phyloP scores from a whole-genome alignment of 192 early-diverging fungal species.

The Coemansia pectinata region DNA sequence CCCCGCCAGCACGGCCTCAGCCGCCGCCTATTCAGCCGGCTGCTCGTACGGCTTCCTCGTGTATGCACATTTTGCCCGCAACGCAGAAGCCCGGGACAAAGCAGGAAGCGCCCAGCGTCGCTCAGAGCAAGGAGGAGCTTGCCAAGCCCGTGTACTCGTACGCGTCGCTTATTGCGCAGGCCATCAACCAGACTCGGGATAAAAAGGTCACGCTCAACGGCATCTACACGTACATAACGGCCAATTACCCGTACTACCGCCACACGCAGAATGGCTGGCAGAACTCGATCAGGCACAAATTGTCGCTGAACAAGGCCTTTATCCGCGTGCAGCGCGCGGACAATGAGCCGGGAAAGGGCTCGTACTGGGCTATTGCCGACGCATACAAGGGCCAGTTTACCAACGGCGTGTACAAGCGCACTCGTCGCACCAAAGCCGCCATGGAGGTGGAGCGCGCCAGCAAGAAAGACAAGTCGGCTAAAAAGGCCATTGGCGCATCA shows the following conservation, averaged over 20 bases:
- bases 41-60: not conserved
- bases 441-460: conserved; percentile 50
- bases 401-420: conserved; percentile 73
- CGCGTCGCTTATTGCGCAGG: conserved; percentile 85
- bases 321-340: conserved; percentile 81
- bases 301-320: conserved; percentile 95
- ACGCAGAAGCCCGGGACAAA: not conserved
- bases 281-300: conserved; percentile 96
- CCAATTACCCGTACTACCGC: conserved; percentile 84
- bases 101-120: not conserved
- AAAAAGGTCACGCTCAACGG: conserved; percentile 83
- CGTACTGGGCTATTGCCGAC: conserved; percentile 91
- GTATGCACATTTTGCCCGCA: conserved; percentile 2
- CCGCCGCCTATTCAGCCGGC: not conserved
- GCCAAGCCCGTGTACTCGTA: conserved; percentile 86
- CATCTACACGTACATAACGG: conserved; percentile 84
- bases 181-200: conserved; percentile 73
- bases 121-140: not conserved
- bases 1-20: not conserved
- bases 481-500: not conserved
- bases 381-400: conserved; percentile 65
- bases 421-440: conserved; percentile 56
- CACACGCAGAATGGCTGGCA: conserved; percentile 90
- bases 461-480: not conserved
- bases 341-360: conserved; percentile 90